Evolutionary conservation across 163 green algal species (phyloP), one percentile per base, ranked within the genome.

Genomic region (Scenedesmus sp.): DNA sequence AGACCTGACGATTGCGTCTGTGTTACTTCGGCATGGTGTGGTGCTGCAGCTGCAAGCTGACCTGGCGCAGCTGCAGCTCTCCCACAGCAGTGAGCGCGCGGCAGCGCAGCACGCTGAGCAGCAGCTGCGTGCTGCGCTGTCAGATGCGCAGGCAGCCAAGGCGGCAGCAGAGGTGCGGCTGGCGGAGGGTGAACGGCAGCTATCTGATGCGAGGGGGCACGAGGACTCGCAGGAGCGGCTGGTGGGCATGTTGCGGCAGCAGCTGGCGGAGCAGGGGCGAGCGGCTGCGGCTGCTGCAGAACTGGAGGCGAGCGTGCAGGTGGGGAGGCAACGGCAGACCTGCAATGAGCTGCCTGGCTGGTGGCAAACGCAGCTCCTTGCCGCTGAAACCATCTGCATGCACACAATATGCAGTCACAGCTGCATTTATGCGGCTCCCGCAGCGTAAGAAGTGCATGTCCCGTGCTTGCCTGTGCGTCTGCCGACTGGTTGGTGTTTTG

Each of bases 121-220:
- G 42, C 56, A 43, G 24, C 59, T 91, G 88, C 88, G 40, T 1
- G 33, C 53, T 30, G 73, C 72, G 6, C 22, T 89, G 61, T 26
- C 70, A 81, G 76, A 68, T 22, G 68, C 68, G 7, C 61, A 87
- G 56, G 87, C 87, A 46, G 87, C 56, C 35, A 85, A 70, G 65
- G 42, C 87, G 49, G 78, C 40, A 61, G 87, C 87, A 72, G 87
- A 91, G 56, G 37, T 87, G 42, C 76, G 46, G 51, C 70, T 90
- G 85, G 13, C 30, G 10, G 85, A 90, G 33, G 35, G 85, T 33
- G 93, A 96, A 44, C 59, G 78, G 49, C 87, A 83, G 24, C 80
- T 91, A 35, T 51, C 86, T 83, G 93, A 95, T 42, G 78, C 93
- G 15, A 85, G 93, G 76, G n/a, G 68, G 2, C 76, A 90, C 2